Evolutionary conservation across 768 basidiomycete species (phyloP), one percentile per base, ranked within the genome.

Genomic region (Sutorius australiensis): DNA sequence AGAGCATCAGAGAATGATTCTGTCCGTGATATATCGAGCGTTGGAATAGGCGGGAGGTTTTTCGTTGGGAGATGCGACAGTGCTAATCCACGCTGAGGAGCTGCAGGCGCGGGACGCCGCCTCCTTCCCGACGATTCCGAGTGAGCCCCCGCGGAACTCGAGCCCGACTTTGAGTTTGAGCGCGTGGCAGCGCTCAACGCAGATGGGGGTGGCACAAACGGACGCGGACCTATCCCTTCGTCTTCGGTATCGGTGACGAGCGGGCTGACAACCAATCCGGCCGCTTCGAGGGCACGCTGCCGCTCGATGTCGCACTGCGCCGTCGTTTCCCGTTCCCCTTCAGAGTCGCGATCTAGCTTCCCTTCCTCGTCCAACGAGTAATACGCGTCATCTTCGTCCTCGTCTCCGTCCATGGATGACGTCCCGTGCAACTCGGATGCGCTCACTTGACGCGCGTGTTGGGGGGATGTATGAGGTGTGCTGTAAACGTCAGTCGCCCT

Each of bases 211-310:
- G 38, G 45, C 30, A 41, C 56, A 12, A 75, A 68, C 6, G 66
- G 40, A n/a, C 10, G 34, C 12, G 24, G 38, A 9, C 5, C 24
- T 5, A 6, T 9, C 16, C 2, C 38, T 13, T 41, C 14, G 11
- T 46, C 37, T 3, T 42, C 46, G 6, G 8, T 27, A 0, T 47
- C 47, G 7, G 6, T 21, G 2, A 38, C 27, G 2, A 38, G 51
- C 1, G 47, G 53, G 84, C 81, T 34, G 79, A 95, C 78, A 51
- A 92, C 83, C 24, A 97, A 73, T 3, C 95, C 95, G 0, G 93
- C 93, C 0, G 91, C 89, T 64, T 91, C 84, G n/a, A 98, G 73
- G 7, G 97, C 91, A 17, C 86, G 79, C 59, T 83, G 83, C 19
- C 91, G 77, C 64, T 95, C 93, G 16, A 79, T 71, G 51, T 85